Evolutionary conservation across 2,329 filamentous ascomycete genomes (phyloP).

Genomic region (Aspergillus texensis): DNA sequence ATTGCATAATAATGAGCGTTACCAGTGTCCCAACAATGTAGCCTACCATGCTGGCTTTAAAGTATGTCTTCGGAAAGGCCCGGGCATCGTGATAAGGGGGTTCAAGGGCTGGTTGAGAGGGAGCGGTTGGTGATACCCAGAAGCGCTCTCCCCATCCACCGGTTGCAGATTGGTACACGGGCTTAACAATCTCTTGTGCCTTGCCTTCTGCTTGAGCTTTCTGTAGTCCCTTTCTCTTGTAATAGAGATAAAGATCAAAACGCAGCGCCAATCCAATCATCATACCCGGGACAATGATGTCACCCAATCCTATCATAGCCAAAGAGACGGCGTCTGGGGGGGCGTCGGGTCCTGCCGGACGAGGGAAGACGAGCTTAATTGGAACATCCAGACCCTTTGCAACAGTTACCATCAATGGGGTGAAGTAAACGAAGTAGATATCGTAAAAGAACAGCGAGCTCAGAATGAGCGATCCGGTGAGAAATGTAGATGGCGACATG

Average conservation of each 20-base stretch:
- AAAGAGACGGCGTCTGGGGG: conserved; percentile 46
- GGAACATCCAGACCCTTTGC: conserved; percentile 88
- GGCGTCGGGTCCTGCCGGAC: conserved; percentile 56
- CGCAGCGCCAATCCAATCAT: conserved; percentile 84
- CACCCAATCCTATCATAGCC: conserved; percentile 89
- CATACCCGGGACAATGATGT: conserved; percentile 90
- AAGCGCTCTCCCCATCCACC: conserved; percentile 82
- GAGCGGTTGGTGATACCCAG: conserved; percentile 61
- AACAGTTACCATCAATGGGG: conserved; percentile 61
- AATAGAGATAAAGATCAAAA: conserved; percentile 88
- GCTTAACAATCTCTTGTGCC: conserved; percentile 28
- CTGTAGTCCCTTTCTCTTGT: conserved; percentile 65
- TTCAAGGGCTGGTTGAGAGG: conserved; percentile 32
- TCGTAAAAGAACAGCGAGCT: conserved; percentile 88
- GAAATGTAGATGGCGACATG: conserved; percentile 86
- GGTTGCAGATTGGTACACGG: conserved; percentile 57
- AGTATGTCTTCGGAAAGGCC: conserved; percentile 81
- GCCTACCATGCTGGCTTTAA: conserved; percentile 73
- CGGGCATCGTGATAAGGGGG: conserved; percentile 42
- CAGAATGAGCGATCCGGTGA: conserved; percentile 77
- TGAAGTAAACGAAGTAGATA: conserved; percentile 69
- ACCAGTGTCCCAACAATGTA: conserved; percentile 77
- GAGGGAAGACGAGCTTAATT: conserved; percentile 85
- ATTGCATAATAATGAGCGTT: conserved; percentile 75
- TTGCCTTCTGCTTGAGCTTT: conserved; percentile 26